Percentiles rank a stretch among this genome's conserved stretches.
These are phyloP conservation scores for Paspalum notatum DNA, from an alignment of 176 grass and related monocot species.

Conservation along the genomic window DNA sequence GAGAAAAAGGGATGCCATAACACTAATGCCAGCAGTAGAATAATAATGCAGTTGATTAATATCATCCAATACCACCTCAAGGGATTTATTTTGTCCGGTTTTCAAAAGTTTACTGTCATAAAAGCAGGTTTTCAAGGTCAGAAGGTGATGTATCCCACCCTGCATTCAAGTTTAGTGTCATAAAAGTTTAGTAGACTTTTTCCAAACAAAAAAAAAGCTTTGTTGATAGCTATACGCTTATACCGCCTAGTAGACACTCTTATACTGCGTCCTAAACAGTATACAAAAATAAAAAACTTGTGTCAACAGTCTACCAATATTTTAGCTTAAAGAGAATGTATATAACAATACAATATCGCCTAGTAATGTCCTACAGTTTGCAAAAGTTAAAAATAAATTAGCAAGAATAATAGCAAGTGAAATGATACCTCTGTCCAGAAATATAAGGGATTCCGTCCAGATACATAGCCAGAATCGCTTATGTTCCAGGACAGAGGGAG, in stretches of 20 bases:
- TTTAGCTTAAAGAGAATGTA: slow-evolving; percentile 6
- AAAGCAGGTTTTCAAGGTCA: too few relatives aligned
- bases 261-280: background rate
- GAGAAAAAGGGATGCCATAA: too few relatives aligned
- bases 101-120: too few relatives aligned
- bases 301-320: background rate
- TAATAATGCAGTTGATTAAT: background rate
- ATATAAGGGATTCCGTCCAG: too few relatives aligned
- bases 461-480: too few relatives aligned
- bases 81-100: too few relatives aligned
- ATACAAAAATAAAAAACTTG: background rate
- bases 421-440: too few relatives aligned
- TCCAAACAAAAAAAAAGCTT: background rate
- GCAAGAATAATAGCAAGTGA: background rate
- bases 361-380: background rate
- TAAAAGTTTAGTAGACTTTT: too few relatives aligned
- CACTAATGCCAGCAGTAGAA: background rate
- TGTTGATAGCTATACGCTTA: background rate
- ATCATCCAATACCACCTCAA: background rate
- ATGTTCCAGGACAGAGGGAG: too few relatives aligned
- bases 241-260: background rate
- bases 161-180: too few relatives aligned
- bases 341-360: slow-evolving; percentile 11
- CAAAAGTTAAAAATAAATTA: background rate
- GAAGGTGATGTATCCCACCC: too few relatives aligned